Base-by-base conservation (phyloP, 2,329 filamentous ascomycete genomes). In the Penicillium sp. region DNA sequence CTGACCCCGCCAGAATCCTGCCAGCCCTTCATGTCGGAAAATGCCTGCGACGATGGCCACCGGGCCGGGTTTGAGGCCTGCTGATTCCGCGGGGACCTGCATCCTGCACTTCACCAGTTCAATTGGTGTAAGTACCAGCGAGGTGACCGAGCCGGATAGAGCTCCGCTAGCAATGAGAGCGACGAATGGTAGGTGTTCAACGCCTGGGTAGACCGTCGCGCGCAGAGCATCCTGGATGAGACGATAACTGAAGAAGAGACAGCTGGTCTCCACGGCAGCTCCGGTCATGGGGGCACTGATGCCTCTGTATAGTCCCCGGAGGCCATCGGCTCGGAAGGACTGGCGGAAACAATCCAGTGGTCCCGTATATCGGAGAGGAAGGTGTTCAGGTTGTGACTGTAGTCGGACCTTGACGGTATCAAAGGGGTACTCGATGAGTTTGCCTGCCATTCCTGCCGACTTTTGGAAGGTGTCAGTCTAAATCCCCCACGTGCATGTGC, bases 31-130 rank as follows among this genome's bases (percentile, higher is more conserved):
- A 59, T 89, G 83, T 8, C 82, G 83, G 64, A 88, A 95, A 8
- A 97, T 81, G 26, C 89, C 82, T 24, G 78, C 76, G 38, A 97
- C 85, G 37, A 96, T 82, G 5, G 79, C 71, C 12, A 87, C 64
- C 0, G 89, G 84, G 1, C 80, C 79, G 3, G 77, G 71, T 12
- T 72, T 74, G 12, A 55, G 45, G 10, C 56, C 60, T 3, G 68
- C 68, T 2, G 62, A 63, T 22, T 65, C 66, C 4, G 72, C 49
- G 15, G 79, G 88, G 1, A 91, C 90, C 69, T 98, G 93, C 73
- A 98, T 95, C 71, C 93, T 94, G 79, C 93, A 98, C 72, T 98
- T 98, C 66, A 98, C 87, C 45, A 98, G 80, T 72, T 98, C 93
- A 58, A 98, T 88, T 0, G 93, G 93, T 0, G 93, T 98, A 54